Conservation (phyloP, 768 basidiomycete species). For the Boletus huronensis region DNA sequence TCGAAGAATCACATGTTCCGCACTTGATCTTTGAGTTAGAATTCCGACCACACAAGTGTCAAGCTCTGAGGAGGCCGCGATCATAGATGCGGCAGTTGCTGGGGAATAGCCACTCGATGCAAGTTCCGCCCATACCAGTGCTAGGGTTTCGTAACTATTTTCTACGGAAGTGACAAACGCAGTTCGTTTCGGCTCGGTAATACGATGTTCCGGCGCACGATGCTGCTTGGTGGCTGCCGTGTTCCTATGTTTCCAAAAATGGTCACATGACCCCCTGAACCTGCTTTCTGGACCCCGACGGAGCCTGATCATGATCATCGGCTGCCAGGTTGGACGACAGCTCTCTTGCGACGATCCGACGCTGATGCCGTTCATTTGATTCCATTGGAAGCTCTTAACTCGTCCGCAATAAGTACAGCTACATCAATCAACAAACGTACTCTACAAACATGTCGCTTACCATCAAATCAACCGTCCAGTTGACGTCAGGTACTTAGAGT, state of each 20-base stretch:
- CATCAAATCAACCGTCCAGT: constrained; percentile 30
- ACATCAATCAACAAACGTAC: constrained; percentile 14
- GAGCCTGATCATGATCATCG: background rate
- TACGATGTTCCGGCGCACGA: background rate
- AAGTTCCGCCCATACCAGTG: constrained; percentile 11
- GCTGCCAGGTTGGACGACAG: background rate
- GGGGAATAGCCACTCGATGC: constrained; percentile 7
- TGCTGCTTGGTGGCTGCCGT: background rate
- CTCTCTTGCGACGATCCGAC: constrained; percentile 6
- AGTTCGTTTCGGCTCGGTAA: background rate
- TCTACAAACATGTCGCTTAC: constrained; percentile 24
- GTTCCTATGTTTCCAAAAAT: background rate
- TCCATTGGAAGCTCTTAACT: background rate
- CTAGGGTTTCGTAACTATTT: constrained; percentile 10
- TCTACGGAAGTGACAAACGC: background rate
- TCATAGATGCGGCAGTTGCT: background rate
- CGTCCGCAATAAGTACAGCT: background rate
- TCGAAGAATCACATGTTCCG: constrained; percentile 6
- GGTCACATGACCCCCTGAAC: background rate
- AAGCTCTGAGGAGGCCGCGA: background rate
- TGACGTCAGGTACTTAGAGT: constrained; percentile 35
- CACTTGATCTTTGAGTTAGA: background rate
- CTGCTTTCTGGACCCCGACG: constrained; percentile 6
- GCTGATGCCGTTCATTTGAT: constrained; percentile 1
- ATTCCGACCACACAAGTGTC: constrained; percentile 4